Conservation (phyloP, 495 filamentous ascomycete genomes). For the Aspergillus campestris region DNA sequence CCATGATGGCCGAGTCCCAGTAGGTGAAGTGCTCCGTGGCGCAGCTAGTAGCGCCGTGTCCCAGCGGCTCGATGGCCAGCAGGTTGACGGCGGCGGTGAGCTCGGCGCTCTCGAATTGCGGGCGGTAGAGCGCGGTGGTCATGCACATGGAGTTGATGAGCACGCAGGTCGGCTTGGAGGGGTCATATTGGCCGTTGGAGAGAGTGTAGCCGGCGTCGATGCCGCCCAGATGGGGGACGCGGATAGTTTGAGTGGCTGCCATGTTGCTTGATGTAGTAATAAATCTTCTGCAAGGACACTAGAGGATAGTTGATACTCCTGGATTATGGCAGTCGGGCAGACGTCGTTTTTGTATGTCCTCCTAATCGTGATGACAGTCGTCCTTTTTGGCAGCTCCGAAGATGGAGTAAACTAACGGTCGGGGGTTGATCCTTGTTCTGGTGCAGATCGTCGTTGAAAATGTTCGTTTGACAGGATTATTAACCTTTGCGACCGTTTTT, state of each 20-base stretch:
- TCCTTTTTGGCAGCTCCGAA: too few species aligned
- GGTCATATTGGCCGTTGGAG: conserved; percentile 32
- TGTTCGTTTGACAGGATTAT: too few species aligned
- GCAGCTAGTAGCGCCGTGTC: conserved; percentile 41
- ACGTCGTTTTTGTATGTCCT: too few species aligned
- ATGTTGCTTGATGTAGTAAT: neutral
- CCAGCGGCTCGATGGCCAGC: conserved; percentile 48
- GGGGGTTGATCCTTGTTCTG: too few species aligned
- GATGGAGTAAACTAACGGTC: too few species aligned
- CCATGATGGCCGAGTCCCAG: conserved; percentile 46
- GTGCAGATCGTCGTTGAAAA: too few species aligned
- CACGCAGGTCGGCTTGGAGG: conserved; percentile 48
- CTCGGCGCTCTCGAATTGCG: conserved; percentile 35
- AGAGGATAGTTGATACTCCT: too few species aligned
- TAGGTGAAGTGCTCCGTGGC: conserved; percentile 42
- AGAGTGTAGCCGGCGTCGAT: conserved; percentile 46
- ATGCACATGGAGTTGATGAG: conserved; percentile 54
- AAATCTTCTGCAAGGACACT: too few species aligned
- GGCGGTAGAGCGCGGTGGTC: conserved; percentile 42
- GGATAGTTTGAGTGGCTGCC: conserved; percentile 28
- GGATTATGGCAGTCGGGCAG: too few species aligned
- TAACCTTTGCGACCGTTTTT: too few species aligned
- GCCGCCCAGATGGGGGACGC: conserved; percentile 47
- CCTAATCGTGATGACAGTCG: too few species aligned
- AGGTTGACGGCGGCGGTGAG: conserved; percentile 43